These are phyloP conservation scores for Diaporthe amygdali DNA, from an alignment of 2,329 filamentous ascomycete species.

Conservation along the genomic window DNA sequence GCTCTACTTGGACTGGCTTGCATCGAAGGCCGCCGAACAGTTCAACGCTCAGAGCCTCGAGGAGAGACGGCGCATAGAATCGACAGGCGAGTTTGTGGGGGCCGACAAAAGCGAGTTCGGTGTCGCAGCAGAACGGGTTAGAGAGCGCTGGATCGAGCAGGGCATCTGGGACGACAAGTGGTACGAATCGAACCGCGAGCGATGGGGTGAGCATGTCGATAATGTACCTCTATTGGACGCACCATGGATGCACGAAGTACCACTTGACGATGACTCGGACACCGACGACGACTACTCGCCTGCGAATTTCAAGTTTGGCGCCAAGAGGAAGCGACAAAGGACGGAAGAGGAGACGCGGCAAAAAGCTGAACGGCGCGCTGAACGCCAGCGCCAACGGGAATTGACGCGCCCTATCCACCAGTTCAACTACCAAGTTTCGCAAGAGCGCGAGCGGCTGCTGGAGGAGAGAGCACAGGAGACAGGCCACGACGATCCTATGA, in stretches of 20 bases:
- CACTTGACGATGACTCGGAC: background rate
- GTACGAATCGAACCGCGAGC: background rate
- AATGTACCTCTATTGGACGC: background rate
- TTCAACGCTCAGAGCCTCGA: background rate
- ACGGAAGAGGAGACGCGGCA: background rate
- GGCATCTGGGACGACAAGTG: conserved; percentile 30
- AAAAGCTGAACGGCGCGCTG: background rate
- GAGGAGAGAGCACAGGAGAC: background rate
- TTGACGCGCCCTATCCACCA: background rate
- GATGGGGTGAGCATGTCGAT: background rate
- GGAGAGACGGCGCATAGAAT: background rate
- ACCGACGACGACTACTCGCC: background rate
- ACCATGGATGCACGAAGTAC: background rate
- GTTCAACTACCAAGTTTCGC: background rate
- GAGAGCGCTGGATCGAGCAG: conserved; percentile 28
- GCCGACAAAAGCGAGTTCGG: background rate
- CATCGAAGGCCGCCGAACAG: background rate
- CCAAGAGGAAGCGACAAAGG: background rate
- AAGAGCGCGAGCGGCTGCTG: background rate
- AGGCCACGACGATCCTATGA: background rate
- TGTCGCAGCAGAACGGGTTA: conserved; percentile 12
- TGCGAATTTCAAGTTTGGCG: background rate
- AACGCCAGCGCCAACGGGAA: background rate
- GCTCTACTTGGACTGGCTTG: background rate
- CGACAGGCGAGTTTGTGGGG: background rate